Evolutionary conservation across 2,329 filamentous ascomycete species (phyloP), one percentile per base, ranked within the genome.

Genomic region (Triangularia verruculosa): DNA sequence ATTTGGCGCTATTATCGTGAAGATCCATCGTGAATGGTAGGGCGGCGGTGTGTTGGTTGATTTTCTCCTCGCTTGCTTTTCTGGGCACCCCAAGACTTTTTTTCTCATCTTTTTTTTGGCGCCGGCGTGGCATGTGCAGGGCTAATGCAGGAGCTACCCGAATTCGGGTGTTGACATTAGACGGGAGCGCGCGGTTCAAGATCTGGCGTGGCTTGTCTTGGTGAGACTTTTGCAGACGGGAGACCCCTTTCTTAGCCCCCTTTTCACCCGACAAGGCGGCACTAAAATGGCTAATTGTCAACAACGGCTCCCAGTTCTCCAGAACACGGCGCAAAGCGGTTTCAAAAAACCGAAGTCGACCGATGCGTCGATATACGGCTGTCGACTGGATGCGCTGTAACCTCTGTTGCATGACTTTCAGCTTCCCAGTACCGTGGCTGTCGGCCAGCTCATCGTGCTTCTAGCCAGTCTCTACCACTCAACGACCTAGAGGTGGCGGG

Each of bases 91-190:
- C 34, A 43, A 20, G 34, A 20, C n/a, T 47, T 47, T 20, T 47
- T 17, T 20, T 47, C 17, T 47, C n/a, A 1, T 47, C n/a, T 47
- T 47, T 22, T 55, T 39, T 24, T 57, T 57, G 55, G 20, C 55
- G 30, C 55, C 55, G 28, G 28, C 27, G 55, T 57, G 28, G 55
- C 28, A 32, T 28, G 55, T 22, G 32, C 7, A 13, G 15, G 55
- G n/a, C 17, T 57, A 43, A 53, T 57, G 27, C 57, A 60, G 57
- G 30, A 57, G 55, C 55, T 57, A 34, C 27, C 27, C 55, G 27
- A 34, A 57, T 54, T 11, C n/a, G 51, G 51, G 22, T 54, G 22
- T 28, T 25, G 22, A 28, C 51, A 27, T 54, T 17, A 8, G 39
- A 47, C n/a, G 39, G 39, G 39, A 47, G 39, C 17, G 39, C 17